Conservation (phyloP, 331 rosid genomes). For the Phaseolus coccineus region DNA sequence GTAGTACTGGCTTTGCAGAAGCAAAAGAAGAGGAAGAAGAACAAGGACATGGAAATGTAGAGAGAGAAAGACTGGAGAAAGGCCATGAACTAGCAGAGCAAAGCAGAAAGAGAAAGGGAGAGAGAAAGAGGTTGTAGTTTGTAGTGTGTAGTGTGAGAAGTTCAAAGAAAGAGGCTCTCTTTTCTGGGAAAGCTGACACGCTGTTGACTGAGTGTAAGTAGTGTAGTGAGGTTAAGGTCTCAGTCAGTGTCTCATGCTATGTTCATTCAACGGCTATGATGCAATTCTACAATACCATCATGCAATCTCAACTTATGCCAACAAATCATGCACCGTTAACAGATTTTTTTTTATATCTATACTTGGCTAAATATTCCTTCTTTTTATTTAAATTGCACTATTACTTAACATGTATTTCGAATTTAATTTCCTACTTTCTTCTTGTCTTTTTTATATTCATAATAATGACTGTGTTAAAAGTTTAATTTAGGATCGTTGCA, state of each 20-base stretch:
- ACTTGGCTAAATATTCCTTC: background rate
- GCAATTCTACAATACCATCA: conserved; percentile 19
- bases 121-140: conserved; percentile 30
- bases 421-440: background rate
- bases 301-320: conserved; percentile 4
- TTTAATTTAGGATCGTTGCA: background rate
- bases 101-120: conserved; percentile 34
- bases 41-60: conserved; percentile 48
- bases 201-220: conserved; percentile 60
- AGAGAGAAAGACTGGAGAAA: conserved; percentile 47
- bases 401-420: background rate
- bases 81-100: conserved; percentile 58
- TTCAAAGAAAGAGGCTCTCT: conserved; percentile 51
- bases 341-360: background rate
- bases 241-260: conserved; percentile 1
- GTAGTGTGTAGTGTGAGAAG: conserved; percentile 38
- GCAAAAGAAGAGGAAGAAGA: conserved; percentile 32
- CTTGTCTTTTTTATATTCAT: background rate
- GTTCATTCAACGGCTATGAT: conserved; percentile 51
- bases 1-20: conserved; percentile 31
- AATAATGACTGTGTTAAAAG: background rate
- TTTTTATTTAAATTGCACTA: background rate
- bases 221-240: background rate
- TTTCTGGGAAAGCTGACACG: conserved; percentile 73
- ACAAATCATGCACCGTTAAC: conserved; percentile 12